Evolutionary conservation across 1,139 yeast species (phyloP).

Genomic region (Lodderomyces elongisporus): DNA sequence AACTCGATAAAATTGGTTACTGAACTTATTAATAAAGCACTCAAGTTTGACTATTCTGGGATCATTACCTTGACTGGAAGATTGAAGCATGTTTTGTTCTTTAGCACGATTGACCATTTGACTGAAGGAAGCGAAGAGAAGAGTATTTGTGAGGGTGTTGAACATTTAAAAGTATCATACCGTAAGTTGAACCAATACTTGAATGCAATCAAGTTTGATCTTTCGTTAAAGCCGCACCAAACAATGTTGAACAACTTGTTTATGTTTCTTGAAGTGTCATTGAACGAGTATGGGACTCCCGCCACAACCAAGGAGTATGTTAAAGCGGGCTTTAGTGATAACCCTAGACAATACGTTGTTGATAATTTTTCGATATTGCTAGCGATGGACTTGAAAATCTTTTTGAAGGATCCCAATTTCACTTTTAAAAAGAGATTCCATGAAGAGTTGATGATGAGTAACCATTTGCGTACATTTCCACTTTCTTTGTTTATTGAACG

Average conservation of each 20-base stretch:
- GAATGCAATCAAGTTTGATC: slow-evolving; percentile 32
- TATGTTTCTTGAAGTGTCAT: slow-evolving; percentile 35
- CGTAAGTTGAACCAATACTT: slow-evolving; percentile 37
- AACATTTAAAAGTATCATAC: slow-evolving; percentile 32
- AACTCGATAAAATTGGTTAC: slow-evolving; percentile 44
- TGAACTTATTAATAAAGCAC: slow-evolving; percentile 40
- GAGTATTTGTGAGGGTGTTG: slow-evolving; percentile 28
- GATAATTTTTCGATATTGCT: slow-evolving; percentile 38
- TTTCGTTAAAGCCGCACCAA: slow-evolving; percentile 38
- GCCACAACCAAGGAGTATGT: slow-evolving; percentile 44
- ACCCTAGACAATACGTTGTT: slow-evolving; percentile 39
- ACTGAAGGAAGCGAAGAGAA: slow-evolving; percentile 35
- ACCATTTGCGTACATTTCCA: slow-evolving; percentile 42
- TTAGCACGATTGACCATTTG: slow-evolving; percentile 37
- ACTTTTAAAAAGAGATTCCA: slow-evolving; percentile 54
- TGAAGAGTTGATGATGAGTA: slow-evolving; percentile 52
- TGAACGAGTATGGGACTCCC: slow-evolving; percentile 42
- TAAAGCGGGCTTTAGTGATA: slow-evolving; percentile 45
- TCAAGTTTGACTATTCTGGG: slow-evolving; percentile 35
- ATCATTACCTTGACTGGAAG: slow-evolving; percentile 42
- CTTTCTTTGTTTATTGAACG: slow-evolving; percentile 32
- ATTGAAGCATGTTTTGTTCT: slow-evolving; percentile 42
- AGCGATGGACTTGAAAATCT: slow-evolving; percentile 49
- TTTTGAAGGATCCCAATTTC: slow-evolving; percentile 51
- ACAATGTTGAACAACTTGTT: slow-evolving; percentile 40